These are phyloP conservation scores for Aspergillus persii DNA, from an alignment of 2,329 filamentous ascomycete species.

Conservation along the genomic window DNA sequence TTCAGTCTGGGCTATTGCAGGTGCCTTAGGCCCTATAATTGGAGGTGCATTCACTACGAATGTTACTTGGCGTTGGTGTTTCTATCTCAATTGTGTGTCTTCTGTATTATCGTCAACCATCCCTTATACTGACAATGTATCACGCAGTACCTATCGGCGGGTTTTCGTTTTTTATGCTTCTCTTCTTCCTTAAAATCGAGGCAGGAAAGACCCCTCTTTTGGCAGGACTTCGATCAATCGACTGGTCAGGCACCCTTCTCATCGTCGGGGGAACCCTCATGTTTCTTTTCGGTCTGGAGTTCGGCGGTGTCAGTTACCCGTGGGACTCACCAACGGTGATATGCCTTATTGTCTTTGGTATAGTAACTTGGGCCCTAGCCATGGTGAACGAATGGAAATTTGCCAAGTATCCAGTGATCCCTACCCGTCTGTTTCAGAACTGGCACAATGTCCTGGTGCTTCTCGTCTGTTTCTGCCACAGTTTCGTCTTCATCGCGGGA, in stretches of 20 bases:
- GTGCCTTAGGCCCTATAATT: slow-evolving; percentile 59
- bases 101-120: not conserved
- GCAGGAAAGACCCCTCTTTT: slow-evolving; percentile 59
- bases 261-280: slow-evolving; percentile 79
- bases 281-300: slow-evolving; percentile 81
- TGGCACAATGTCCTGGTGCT: slow-evolving; percentile 66
- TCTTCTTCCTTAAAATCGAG: slow-evolving; percentile 61
- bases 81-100: slow-evolving; percentile 55
- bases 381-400: slow-evolving; percentile 69
- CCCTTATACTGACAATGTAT: slow-evolving; percentile 8
- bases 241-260: slow-evolving; percentile 61
- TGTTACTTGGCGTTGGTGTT: slow-evolving; percentile 61
- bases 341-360: slow-evolving; percentile 73
- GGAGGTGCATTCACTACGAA: slow-evolving; percentile 60
- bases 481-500: slow-evolving; percentile 72
- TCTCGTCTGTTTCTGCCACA: slow-evolving; percentile 68
- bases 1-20: slow-evolving; percentile 61
- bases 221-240: slow-evolving; percentile 59
- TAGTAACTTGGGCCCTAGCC: slow-evolving; percentile 63
- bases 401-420: slow-evolving; percentile 76
- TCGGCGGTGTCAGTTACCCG: slow-evolving; percentile 72
- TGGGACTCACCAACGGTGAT: slow-evolving; percentile 75
- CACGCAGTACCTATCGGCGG: slow-evolving; percentile 57
- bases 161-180: slow-evolving; percentile 56
- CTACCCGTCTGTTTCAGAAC: slow-evolving; percentile 66